Evolutionary conservation across 768 basidiomycete species (phyloP), one percentile per base, ranked within the genome.

Genomic region (Serendipita sp.): DNA sequence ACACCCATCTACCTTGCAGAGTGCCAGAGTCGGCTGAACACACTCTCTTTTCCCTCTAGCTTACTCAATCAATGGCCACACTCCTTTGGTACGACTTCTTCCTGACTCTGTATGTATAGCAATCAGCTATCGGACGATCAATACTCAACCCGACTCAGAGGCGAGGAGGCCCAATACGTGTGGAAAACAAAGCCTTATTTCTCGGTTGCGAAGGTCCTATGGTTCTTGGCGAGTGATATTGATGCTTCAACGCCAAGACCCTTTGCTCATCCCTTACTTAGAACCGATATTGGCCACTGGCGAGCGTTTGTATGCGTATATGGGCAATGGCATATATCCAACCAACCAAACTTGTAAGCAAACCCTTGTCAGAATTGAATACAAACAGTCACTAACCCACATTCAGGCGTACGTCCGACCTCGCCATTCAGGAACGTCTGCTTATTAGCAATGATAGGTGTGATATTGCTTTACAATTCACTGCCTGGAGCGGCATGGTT

Each of bases 251-350:
- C 22, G 53, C 53, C 22, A 24, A n/a, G 53, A 17, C 17, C 22
- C 17, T 22, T 13, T 11, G 11, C 31, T 58, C 13, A 58, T 33
- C 17, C 17, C 53, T 20, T 11, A 3, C 31, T 17, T 24, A 58
- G 53, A 58, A 58, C 30, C 53, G 53, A n/a, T 58, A 58, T 58
- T 33, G 22, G 31, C 53, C 53, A 26, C 30, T 58, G 9, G 53
- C 53, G 2, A 28, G 53, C 53, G 53, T 58, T 13, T 58, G 20
- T 24, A 31, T 58, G 53, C 20, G 53, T 13, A 28, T 58, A 24
- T 58, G 53, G 53, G 53, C 53, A 26, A 58, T 58, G 53, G 53
- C 53, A 58, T 58, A 58, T 31, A 24, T 31, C 11, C 24, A n/a
- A 34, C 53, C 53, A 58, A 26, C 53, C 4, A n/a, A 58, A 11